Evolutionary conservation across 2,329 filamentous ascomycete genomes (phyloP).

Genomic region (Fusarium torreyae): DNA sequence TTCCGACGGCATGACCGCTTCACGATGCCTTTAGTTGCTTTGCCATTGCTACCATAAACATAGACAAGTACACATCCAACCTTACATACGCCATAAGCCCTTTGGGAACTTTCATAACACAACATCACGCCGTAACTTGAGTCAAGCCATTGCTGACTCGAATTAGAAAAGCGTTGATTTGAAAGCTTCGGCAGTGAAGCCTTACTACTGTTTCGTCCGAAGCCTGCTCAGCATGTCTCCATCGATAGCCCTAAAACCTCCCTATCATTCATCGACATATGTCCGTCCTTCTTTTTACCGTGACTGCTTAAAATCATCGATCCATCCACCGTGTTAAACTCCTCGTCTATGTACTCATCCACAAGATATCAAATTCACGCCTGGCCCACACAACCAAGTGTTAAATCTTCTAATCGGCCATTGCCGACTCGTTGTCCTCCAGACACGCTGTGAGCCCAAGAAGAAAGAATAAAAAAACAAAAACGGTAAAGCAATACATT

Average conservation of each 20-base stretch:
- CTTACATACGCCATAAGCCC: no score
- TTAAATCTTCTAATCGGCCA: neutral
- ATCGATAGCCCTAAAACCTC: neutral
- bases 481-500: conserved; percentile 20
- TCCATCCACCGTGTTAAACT: conserved; percentile 19
- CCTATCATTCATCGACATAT: conserved; percentile 10
- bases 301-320: conserved; percentile 35
- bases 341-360: conserved; percentile 5
- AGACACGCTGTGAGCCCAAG: conserved; percentile 13
- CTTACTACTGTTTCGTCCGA: neutral
- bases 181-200: neutral
- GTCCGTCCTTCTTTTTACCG: conserved; percentile 9
- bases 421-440: neutral
- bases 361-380: neutral
- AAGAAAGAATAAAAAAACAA: conserved; percentile 20
- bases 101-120: no score
- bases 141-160: neutral
- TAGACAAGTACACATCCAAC: no score
- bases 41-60: no score
- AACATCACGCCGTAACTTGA: neutral
- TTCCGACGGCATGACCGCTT: no score
- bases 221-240: no score
- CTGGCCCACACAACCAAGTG: neutral
- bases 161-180: no score
- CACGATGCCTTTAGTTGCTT: no score